phyloP scores from a whole-genome alignment of 2,329 filamentous ascomycete genomes.

The Rasamsonia emersonii region DNA sequence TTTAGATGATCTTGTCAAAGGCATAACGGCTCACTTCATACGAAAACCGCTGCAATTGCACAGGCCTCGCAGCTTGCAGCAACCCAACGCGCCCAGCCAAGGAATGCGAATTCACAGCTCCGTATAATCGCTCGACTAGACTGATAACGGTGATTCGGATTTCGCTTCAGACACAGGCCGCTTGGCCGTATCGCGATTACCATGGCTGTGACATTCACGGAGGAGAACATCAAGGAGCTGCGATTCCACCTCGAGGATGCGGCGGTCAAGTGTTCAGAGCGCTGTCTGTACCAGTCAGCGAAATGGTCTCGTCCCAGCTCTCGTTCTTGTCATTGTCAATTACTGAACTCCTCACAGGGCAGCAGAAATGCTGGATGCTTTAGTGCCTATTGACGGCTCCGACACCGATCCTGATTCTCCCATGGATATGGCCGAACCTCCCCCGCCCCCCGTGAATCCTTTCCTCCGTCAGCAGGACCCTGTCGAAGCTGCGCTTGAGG shows the following conservation, averaged over 20 bases:
- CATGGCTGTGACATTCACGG: slow-evolving; percentile 29
- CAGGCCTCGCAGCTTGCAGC: no score
- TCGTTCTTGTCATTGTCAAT: no score
- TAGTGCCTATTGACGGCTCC: slow-evolving; percentile 51
- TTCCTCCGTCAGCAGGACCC: slow-evolving; percentile 53
- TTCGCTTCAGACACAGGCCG: background rate
- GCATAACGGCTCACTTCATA: no score
- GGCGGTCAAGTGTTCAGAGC: slow-evolving; percentile 82
- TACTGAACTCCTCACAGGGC: slow-evolving; percentile 52
- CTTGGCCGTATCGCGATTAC: slow-evolving; percentile 1
- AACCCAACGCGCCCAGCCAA: no score
- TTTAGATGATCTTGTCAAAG: no score
- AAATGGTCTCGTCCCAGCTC: slow-evolving; percentile 62
- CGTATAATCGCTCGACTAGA: no score
- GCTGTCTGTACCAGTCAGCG: slow-evolving; percentile 89
- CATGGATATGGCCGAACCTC: slow-evolving; percentile 47
- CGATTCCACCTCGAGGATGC: slow-evolving; percentile 72
- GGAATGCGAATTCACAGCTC: no score
- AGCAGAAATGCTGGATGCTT: slow-evolving; percentile 81
- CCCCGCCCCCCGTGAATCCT: slow-evolving; percentile 42
- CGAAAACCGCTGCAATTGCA: no score
- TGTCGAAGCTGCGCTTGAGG: slow-evolving; percentile 66
- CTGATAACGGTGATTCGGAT: no score
- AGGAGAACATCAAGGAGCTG: slow-evolving; percentile 47
- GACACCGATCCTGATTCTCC: slow-evolving; percentile 52